These are phyloP conservation scores for Tetrahymena elliotti DNA, from an alignment of 73 alveolate genomes.

Conservation along the genomic window DNA sequence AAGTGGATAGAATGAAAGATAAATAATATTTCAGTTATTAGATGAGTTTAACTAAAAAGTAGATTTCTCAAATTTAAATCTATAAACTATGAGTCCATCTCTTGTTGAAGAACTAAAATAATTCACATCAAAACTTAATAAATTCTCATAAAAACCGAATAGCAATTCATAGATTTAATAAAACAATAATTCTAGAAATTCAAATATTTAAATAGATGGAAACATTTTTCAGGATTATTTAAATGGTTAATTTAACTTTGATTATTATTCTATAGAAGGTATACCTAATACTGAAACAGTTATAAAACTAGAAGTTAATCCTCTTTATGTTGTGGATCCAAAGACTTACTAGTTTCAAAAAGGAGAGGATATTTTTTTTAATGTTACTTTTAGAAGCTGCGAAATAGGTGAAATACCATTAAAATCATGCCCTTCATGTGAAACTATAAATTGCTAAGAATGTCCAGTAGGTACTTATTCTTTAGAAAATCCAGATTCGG, in stretches of 20 bases:
- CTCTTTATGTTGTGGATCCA: background rate
- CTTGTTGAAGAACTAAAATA: background rate
- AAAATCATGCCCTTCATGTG: background rate
- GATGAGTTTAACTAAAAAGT: background rate
- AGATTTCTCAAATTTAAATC: background rate
- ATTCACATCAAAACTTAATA: background rate
- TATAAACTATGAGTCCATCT: background rate
- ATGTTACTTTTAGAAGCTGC: background rate
- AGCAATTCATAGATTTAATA: background rate
- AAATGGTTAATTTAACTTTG: background rate
- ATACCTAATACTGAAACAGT: background rate
- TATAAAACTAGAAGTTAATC: background rate
- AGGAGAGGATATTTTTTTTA: background rate
- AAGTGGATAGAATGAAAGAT: background rate
- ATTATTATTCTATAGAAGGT: background rate
- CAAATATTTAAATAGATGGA: background rate
- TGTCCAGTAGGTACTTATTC: background rate
- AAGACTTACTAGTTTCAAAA: background rate
- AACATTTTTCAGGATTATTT: background rate
- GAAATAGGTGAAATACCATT: background rate
- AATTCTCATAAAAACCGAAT: background rate
- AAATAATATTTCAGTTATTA: background rate
- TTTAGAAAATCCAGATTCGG: background rate
- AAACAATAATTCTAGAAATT: background rate
- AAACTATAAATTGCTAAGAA: background rate